Percentiles rank a stretch among this genome's conserved stretches.
These are phyloP conservation scores for Lactifluus echinatus DNA, from an alignment of 768 basidiomycete genomes.

Conservation along the genomic window DNA sequence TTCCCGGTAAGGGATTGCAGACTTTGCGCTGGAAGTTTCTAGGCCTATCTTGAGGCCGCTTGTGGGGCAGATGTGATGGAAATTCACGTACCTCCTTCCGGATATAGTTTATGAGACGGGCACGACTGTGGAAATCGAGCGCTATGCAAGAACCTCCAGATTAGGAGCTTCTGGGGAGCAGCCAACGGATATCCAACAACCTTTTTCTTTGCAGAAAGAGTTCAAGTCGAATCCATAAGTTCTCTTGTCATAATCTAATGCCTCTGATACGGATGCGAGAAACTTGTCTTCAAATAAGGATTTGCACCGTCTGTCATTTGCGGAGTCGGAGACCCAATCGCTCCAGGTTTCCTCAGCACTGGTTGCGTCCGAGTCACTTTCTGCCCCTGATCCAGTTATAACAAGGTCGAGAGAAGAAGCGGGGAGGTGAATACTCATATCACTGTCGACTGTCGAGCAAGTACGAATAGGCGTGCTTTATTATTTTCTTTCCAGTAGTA, in stretches of 20 bases:
- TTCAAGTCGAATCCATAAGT: conserved; percentile 58
- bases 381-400: not conserved
- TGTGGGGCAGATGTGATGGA: not conserved
- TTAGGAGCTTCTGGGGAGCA: not conserved
- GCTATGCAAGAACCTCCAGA: conserved; percentile 32
- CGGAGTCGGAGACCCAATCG: conserved; percentile 72
- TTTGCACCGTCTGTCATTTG: conserved; percentile 39
- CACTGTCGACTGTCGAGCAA: not conserved
- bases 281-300: conserved; percentile 69
- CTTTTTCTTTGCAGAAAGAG: conserved; percentile 42
- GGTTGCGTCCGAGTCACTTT: conserved; percentile 12
- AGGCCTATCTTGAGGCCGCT: not conserved
- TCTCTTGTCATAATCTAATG: conserved; percentile 51
- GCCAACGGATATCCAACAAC: conserved; percentile 28
- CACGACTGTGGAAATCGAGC: conserved; percentile 70
- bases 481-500: not conserved
- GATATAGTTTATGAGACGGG: conserved; percentile 83
- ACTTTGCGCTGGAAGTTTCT: conserved; percentile 39
- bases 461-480: not conserved
- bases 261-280: conserved; percentile 51
- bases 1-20: conserved; percentile 42
- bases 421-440: conserved; percentile 14
- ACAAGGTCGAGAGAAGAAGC: conserved; percentile 1
- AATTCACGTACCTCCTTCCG: conserved; percentile 50
- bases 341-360: conserved; percentile 60